Percentiles rank a stretch among this genome's conserved stretches.
These are phyloP conservation scores for Boechera divaricarpa DNA, from an alignment of 345 rosid genomes.

Conservation along the genomic window DNA sequence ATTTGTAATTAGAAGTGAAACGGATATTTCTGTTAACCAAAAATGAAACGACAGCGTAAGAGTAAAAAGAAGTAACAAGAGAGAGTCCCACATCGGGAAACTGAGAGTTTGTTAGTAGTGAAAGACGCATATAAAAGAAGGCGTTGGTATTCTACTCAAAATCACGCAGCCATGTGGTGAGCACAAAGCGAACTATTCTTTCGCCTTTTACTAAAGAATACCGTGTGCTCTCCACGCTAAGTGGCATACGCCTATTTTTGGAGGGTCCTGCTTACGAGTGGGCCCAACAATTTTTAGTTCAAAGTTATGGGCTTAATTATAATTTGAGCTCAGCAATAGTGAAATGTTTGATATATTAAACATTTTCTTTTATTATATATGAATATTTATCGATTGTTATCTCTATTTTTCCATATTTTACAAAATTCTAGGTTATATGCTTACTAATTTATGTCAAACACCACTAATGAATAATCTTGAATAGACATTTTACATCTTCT, in stretches of 20 bases:
- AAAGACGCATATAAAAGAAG: not conserved
- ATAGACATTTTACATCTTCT: too few species aligned
- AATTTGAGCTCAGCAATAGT: too few species aligned
- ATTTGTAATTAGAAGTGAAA: too few species aligned
- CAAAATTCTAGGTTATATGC: too few species aligned
- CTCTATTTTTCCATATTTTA: too few species aligned
- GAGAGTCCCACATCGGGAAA: constrained; percentile 24
- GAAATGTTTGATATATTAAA: too few species aligned
- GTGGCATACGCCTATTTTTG: constrained; percentile 48
- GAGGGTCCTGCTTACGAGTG: not conserved
- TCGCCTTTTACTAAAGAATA: constrained; percentile 46
- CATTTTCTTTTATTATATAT: too few species aligned
- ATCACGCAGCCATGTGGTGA: constrained; percentile 40
- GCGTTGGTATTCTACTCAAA: accelerated
- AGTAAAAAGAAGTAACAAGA: not conserved
- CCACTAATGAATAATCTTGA: too few species aligned
- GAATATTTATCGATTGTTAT: too few species aligned
- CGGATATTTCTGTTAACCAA: not conserved
- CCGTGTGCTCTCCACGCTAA: constrained; percentile 40
- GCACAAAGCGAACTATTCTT: constrained; percentile 43
- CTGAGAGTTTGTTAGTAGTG: not conserved
- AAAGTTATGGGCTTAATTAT: too few species aligned
- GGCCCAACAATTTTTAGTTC: not conserved
- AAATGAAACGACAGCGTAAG: not conserved
- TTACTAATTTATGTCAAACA: too few species aligned